Percentiles rank a stretch among this genome's conserved stretches.
These are phyloP conservation scores for Lithocarpus polystachyus DNA, from an alignment of 306 rosid species.

Conservation along the genomic window DNA sequence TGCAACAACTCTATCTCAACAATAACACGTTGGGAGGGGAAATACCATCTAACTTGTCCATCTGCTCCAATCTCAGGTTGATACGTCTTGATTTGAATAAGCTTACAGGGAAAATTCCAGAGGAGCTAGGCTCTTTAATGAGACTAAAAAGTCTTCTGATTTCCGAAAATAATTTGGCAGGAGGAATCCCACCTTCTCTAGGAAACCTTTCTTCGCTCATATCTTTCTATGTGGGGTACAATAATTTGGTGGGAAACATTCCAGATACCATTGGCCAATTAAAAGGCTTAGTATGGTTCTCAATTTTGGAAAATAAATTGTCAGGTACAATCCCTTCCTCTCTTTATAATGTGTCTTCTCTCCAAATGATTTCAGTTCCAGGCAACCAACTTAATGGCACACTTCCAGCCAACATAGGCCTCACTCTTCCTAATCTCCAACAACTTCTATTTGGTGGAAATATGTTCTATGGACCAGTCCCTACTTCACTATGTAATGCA, in stretches of 20 bases:
- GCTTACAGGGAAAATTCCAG: too few species aligned
- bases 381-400: constrained; percentile 14
- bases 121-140: too few species aligned
- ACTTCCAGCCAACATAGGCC: constrained; percentile 29
- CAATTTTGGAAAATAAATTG: rapidly evolving
- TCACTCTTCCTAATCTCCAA: constrained; percentile 28
- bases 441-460: neutral
- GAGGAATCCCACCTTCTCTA: too few species aligned
- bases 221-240: rapidly evolving
- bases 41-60: too few species aligned
- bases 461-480: constrained; percentile 32
- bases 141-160: rapidly evolving
- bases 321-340: too few species aligned
- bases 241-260: too few species aligned
- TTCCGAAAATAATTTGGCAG: rapidly evolving
- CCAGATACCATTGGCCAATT: too few species aligned
- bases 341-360: constrained; percentile 25
- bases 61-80: too few species aligned
- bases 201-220: too few species aligned
- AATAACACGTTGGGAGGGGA: too few species aligned
- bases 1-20: too few species aligned
- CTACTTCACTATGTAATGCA: constrained; percentile 30
- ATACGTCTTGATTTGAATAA: rapidly evolving
- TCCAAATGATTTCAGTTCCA: neutral
- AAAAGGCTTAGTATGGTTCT: too few species aligned